These are phyloP conservation scores for Pisolithus sp. DNA, from an alignment of 768 basidiomycete species.

Conservation along the genomic window DNA sequence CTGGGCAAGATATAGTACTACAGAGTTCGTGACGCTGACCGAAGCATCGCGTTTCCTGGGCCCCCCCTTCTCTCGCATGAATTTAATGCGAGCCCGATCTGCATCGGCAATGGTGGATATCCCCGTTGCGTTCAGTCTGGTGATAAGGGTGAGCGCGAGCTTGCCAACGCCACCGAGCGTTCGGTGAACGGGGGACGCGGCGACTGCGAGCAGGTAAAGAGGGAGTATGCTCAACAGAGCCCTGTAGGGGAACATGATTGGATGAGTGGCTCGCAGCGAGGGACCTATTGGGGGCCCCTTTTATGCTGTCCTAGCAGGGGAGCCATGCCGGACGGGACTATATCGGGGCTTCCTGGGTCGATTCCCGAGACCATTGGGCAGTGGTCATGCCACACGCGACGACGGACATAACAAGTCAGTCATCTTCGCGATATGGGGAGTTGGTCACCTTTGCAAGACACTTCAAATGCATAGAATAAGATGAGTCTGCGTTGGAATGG, in stretches of 20 bases:
- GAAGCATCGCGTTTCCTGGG: conserved; percentile 5
- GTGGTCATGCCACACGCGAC: too few relatives aligned
- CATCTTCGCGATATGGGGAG: too few relatives aligned
- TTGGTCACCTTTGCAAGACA: too few relatives aligned
- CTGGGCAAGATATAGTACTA: conserved; percentile 21
- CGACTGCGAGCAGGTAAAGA: conserved; percentile 7
- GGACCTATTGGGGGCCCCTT: too few relatives aligned
- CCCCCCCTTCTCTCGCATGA: conserved; percentile 1
- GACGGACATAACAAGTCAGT: too few relatives aligned
- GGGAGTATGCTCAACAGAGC: conserved; percentile 8
- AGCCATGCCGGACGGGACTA: too few relatives aligned
- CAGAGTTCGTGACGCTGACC: conserved; percentile 13
- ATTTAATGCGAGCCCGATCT: conserved; percentile 17
- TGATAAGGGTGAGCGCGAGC: conserved; percentile 8
- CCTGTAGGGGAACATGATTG: conserved; percentile 7
- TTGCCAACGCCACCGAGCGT: neutral
- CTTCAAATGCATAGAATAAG: too few relatives aligned
- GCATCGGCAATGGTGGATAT: conserved; percentile 6
- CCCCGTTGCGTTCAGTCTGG: conserved; percentile 9
- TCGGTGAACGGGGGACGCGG: conserved; percentile 8
- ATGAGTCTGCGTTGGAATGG: too few relatives aligned
- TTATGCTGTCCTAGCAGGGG: too few relatives aligned
- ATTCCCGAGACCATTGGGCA: too few relatives aligned
- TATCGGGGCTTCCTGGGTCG: too few relatives aligned
- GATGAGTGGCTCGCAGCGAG: too few relatives aligned